phyloP scores from a whole-genome alignment of 495 filamentous ascomycete genomes.

The Tirmania nivea region DNA sequence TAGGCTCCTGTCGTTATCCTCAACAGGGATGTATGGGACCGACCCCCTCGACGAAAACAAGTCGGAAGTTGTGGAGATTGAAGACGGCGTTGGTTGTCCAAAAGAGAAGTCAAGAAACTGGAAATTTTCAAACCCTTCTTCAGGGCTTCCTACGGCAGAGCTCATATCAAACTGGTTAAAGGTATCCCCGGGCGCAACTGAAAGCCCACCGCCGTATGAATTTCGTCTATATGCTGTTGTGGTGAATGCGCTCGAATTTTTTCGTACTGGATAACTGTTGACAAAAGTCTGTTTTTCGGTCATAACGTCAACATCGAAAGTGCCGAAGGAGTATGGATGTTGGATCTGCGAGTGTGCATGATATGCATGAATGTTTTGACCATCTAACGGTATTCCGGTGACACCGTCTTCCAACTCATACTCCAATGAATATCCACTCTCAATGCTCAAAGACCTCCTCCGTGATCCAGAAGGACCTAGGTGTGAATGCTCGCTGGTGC shows the following conservation, averaged over 20 bases:
- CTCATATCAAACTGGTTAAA: conserved; percentile 3
- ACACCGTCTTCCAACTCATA: conserved; percentile 8
- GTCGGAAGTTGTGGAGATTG: conserved; percentile 60
- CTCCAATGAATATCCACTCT: conserved; percentile 52
- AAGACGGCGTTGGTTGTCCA: conserved; percentile 24
- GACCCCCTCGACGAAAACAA: conserved; percentile 51
- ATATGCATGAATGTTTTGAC: background rate
- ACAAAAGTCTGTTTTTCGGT: conserved; percentile 89
- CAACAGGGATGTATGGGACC: conserved; percentile 42
- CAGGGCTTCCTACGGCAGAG: conserved; percentile 1
- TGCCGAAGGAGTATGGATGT: conserved; percentile 33
- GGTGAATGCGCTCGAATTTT: conserved; percentile 24
- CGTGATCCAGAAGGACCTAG: background rate
- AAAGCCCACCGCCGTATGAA: too few relatives aligned
- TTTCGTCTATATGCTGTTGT: conserved; percentile 34
- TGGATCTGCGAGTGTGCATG: background rate
- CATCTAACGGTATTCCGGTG: too few relatives aligned
- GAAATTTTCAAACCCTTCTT: conserved; percentile 22
- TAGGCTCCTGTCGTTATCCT: conserved; percentile 66
- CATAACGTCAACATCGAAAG: conserved; percentile 88
- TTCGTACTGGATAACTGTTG: conserved; percentile 49
- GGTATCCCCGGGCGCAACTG: background rate
- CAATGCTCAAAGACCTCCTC: conserved; percentile 53
- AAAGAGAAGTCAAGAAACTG: conserved; percentile 60
- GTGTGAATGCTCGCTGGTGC: conserved; percentile 46